Evolutionary conservation across 768 basidiomycete species (phyloP).

Genomic region (Collybia sp.): DNA sequence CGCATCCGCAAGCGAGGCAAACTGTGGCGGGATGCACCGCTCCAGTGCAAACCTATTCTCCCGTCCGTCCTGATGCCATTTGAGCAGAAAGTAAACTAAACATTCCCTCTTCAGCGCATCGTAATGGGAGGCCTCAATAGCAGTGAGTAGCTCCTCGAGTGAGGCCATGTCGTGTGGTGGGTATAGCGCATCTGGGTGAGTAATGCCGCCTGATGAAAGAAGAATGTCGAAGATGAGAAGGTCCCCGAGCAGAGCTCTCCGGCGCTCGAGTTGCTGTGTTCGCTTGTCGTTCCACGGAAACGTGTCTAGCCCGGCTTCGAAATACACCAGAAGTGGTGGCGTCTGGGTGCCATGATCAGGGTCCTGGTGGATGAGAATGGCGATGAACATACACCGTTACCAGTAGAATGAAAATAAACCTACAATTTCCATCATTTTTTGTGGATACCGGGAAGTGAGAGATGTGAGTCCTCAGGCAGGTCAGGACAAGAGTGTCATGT

Average conservation of each 20-base stretch:
- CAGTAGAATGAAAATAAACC: too few relatives aligned
- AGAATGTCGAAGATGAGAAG: slow-evolving; percentile 72
- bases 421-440: too few relatives aligned
- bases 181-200: slow-evolving; percentile 55
- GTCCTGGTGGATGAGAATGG: background rate
- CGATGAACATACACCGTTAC: too few relatives aligned
- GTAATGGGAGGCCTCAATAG: slow-evolving; percentile 58
- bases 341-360: slow-evolving; percentile 6
- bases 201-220: slow-evolving; percentile 58
- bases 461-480: too few relatives aligned
- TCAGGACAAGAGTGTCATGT: too few relatives aligned
- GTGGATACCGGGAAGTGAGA: too few relatives aligned
- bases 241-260: slow-evolving; percentile 59
- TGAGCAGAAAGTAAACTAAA: slow-evolving; percentile 75
- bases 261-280: slow-evolving; percentile 53
- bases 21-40: slow-evolving; percentile 71
- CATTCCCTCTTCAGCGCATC: slow-evolving; percentile 79
- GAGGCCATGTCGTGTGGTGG: slow-evolving; percentile 56
- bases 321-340: slow-evolving; percentile 29
- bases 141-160: slow-evolving; percentile 54
- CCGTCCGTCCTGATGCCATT: slow-evolving; percentile 68
- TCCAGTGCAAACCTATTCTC: slow-evolving; percentile 47
- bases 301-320: slow-evolving; percentile 43
- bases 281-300: slow-evolving; percentile 60
- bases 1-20: slow-evolving; percentile 71